Conservation (phyloP, 768 basidiomycete genomes). For the Mycena haematopus region DNA sequence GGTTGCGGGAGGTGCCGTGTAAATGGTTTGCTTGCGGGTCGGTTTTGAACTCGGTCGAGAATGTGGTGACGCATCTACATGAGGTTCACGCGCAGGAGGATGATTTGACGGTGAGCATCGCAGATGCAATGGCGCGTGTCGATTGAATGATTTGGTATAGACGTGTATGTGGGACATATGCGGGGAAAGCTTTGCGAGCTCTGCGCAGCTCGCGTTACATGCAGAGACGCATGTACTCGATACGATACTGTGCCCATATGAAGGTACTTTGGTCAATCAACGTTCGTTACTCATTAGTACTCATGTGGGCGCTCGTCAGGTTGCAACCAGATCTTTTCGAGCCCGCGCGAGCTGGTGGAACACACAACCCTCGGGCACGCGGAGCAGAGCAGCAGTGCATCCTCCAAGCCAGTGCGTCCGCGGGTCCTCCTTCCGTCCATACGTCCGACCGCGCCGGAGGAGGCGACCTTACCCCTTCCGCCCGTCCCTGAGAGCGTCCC, state of each 20-base stretch:
- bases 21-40: slow-evolving; percentile 65
- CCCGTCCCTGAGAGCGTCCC: slow-evolving; percentile 53
- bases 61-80: slow-evolving; percentile 55
- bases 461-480: slow-evolving; percentile 39
- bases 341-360: slow-evolving; percentile 52
- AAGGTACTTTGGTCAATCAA: slow-evolving; percentile 46
- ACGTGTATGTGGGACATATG: slow-evolving; percentile 66
- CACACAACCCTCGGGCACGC: slow-evolving; percentile 54
- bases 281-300: slow-evolving; percentile 5
- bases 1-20: slow-evolving; percentile 56
- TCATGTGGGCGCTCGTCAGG: slow-evolving; percentile 43
- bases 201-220: slow-evolving; percentile 51
- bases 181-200: slow-evolving; percentile 46
- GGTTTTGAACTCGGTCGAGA: slow-evolving; percentile 58
- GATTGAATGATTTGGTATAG: slow-evolving; percentile 6
- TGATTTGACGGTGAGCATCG: slow-evolving; percentile 7
- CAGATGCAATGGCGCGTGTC: too few relatives aligned
- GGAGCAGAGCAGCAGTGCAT: slow-evolving; percentile 36
- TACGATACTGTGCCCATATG: slow-evolving; percentile 53
- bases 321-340: slow-evolving; percentile 57
- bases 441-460: slow-evolving; percentile 42
- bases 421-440: slow-evolving; percentile 43
- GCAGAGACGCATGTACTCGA: slow-evolving; percentile 56
- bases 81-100: slow-evolving; percentile 42
- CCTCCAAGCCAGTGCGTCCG: neutral